Conservation (phyloP, 805 yeast species). For the Kodamaea restingae region DNA sequence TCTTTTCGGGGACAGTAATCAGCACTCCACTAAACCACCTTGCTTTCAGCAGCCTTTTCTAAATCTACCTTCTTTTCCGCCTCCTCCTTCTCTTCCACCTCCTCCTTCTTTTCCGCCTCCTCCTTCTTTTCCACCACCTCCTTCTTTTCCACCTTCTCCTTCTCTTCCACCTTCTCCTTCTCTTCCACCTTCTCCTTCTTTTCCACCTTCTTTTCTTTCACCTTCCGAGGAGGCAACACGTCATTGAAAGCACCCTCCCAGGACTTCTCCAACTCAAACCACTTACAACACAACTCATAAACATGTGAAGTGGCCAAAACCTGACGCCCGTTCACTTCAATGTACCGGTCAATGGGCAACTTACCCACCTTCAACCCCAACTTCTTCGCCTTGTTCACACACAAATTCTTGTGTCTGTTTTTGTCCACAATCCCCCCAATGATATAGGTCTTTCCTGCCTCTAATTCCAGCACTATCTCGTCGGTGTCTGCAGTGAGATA, state of each 20-base stretch:
- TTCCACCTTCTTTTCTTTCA: slow-evolving; percentile 13
- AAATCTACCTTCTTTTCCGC: slow-evolving; percentile 4
- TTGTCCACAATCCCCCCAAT: slow-evolving; percentile 97
- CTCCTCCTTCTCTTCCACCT: neutral
- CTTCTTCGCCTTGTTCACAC: slow-evolving; percentile 74
- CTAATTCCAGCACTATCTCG: slow-evolving; percentile 57
- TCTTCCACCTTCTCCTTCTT: slow-evolving; percentile 5
- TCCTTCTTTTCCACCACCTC: slow-evolving; percentile 4
- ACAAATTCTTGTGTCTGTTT: slow-evolving; percentile 78
- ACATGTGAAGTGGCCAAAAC: slow-evolving; percentile 95
- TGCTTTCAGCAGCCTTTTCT: slow-evolving; percentile 16
- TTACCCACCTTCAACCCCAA: slow-evolving; percentile 70
- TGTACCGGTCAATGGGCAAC: slow-evolving; percentile 83
- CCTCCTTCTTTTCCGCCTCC: no score
- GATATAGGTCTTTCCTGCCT: slow-evolving; percentile 70
- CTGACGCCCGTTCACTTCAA: slow-evolving; percentile 76
- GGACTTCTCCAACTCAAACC: slow-evolving; percentile 64
- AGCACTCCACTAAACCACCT: no score
- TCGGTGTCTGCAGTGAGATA: slow-evolving; percentile 89
- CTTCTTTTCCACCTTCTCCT: neutral
- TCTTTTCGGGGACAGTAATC: no score
- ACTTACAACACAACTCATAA: slow-evolving; percentile 77
- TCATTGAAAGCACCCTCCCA: slow-evolving; percentile 86
- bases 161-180: slow-evolving; percentile 4
- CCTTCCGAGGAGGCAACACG: slow-evolving; percentile 81